Base-by-base conservation (phyloP, 2,329 filamentous ascomycete genomes). In the Fusarium ramigenum region DNA sequence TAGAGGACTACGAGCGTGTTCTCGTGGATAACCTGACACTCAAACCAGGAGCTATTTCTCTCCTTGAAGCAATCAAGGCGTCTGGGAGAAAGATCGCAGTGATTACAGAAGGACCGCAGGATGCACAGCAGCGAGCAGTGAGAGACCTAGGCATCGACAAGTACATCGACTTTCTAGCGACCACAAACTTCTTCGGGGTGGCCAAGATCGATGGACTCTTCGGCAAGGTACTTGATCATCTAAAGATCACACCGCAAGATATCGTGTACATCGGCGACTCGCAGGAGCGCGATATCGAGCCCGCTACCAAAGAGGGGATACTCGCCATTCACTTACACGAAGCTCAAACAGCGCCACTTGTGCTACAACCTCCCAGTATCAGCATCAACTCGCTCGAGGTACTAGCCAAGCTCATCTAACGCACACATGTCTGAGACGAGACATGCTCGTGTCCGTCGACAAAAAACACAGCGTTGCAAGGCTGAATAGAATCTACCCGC, bases 31-130 rank as follows among this genome's bases (percentile, higher is more conserved):
- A 78, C 4, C 63, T 85, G 4, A 63, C 75, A 19, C 76, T 82
- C 2, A 86, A 86, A 57, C 36, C 69, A 2, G 84, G 84, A 1
- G 83, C 82, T 0, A 19, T 81, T 7, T 59, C 76, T 0, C 70
- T 87, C 3, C 73, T 87, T 0, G 39, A 72, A 9, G 73, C 70
- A 3, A 70, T 87, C 6, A 82, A 80, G 57, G 16, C 37, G 1
- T 69, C 78, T 1, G 80, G 80, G 0, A 84, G 84, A 70, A 84
- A 80, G n/a, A 77, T 87, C 7, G 79, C 80, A 0, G 72, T 87
- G 23, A 79, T 87, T 2, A 87, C 85, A 0, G 85, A 87, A 70
- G 85, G 85, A 0, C 85, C 84, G 0, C 80, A 84, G 43, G 85
- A 87, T 74, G 82, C 84, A 4, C 85, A 87, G 60, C 79, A 84